These are phyloP conservation scores for Emydomyces testavorans DNA, from an alignment of 2,329 filamentous ascomycete genomes.

Conservation along the genomic window DNA sequence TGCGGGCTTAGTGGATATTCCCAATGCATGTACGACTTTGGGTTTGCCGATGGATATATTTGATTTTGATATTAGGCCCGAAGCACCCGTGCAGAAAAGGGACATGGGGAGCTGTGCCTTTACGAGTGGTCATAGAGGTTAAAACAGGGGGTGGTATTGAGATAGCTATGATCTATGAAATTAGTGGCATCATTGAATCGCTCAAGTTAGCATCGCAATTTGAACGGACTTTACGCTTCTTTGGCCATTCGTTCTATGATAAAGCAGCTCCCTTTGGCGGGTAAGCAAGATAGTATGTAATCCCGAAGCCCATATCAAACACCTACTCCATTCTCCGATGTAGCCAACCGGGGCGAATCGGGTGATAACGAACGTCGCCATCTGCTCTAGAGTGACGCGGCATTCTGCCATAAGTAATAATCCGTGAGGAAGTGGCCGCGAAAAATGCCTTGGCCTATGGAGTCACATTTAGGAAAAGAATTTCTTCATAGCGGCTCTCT, in stretches of 20 bases:
- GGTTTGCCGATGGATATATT: constrained; percentile 90
- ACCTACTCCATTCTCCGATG: constrained; percentile 4
- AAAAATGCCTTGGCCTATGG: background rate
- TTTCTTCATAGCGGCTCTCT: constrained; percentile 87
- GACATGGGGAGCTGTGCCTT: constrained; percentile 65
- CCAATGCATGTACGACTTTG: constrained; percentile 81
- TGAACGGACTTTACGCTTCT: background rate
- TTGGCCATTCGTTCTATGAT: background rate
- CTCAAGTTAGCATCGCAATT: background rate
- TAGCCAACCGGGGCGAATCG: background rate
- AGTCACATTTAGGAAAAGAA: constrained; percentile 49
- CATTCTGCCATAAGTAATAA: background rate
- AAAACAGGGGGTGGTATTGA: background rate
- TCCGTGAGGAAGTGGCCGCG: background rate
- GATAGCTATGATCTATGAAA: too few species aligned
- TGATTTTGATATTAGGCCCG: constrained; percentile 77
- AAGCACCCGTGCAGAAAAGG: constrained; percentile 46
- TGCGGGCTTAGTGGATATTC: constrained; percentile 81
- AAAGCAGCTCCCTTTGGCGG: background rate
- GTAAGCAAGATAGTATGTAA: background rate
- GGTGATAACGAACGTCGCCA: background rate
- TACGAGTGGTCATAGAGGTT: constrained; percentile 26
- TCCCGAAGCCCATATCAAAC: background rate
- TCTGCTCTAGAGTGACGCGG: background rate
- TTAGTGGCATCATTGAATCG: too few species aligned